These are phyloP conservation scores for Lasiodiplodia hormozganensis DNA, from an alignment of 2,329 filamentous ascomycete species.

Conservation along the genomic window DNA sequence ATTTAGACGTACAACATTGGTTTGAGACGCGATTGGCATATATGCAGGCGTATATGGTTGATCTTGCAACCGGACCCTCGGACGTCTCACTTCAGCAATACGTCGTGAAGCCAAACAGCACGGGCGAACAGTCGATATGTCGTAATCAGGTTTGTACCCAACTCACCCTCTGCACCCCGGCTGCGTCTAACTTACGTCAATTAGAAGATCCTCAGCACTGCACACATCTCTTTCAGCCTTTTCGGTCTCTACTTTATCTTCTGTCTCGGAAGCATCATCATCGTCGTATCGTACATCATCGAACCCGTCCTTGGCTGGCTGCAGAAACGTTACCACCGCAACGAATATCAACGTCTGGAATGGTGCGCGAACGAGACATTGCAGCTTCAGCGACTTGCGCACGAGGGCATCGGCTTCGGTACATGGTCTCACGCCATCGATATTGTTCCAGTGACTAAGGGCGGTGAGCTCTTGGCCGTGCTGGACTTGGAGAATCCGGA, in stretches of 20 bases:
- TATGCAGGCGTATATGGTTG: constrained; percentile 2
- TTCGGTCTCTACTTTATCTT: constrained; percentile 37
- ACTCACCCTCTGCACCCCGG: background rate
- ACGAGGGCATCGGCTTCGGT: constrained; percentile 6
- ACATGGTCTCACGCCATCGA: background rate
- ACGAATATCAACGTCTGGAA: background rate
- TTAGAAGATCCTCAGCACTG: constrained; percentile 32
- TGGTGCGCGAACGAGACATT: constrained; percentile 16
- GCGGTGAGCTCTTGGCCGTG: background rate
- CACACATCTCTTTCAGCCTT: constrained; percentile 33
- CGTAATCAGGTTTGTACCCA: background rate
- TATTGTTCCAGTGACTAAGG: background rate
- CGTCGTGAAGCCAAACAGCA: background rate
- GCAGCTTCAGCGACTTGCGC: constrained; percentile 26
- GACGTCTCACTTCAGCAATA: background rate
- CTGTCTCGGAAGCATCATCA: constrained; percentile 33
- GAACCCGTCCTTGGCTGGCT: background rate
- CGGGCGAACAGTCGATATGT: background rate
- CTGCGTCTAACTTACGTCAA: background rate
- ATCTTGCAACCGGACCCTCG: background rate
- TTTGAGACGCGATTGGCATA: constrained; percentile 19
- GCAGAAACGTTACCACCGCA: background rate
- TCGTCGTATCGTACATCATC: constrained; percentile 32
- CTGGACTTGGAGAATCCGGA: background rate
- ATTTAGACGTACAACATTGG: constrained; percentile 31